Evolutionary conservation across 2,329 filamentous ascomycete species (phyloP).

Genomic region (Mollisia scopiformis): DNA sequence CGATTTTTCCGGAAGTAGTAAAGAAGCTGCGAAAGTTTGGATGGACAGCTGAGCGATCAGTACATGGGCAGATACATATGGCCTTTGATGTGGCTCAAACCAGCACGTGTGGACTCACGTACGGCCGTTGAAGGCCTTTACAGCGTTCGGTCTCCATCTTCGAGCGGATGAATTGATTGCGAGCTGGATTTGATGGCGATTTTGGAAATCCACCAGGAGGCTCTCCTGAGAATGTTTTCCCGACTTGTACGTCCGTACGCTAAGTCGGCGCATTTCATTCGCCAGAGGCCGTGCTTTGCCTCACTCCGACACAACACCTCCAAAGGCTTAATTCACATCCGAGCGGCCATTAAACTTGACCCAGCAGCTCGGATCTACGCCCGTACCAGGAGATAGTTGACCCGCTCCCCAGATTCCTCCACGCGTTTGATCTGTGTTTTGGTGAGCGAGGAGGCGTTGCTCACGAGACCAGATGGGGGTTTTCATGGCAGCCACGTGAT

Average conservation of each 20-base stretch:
- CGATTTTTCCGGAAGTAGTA: not conserved
- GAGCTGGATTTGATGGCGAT: not conserved
- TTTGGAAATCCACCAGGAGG: not conserved
- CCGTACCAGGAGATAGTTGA: not conserved
- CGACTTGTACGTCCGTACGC: not conserved
- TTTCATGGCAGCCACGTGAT: not conserved
- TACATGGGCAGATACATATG: not conserved
- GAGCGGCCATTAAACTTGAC: not conserved
- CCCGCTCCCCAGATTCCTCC: not conserved
- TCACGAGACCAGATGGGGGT: not conserved
- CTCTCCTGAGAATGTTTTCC: not conserved
- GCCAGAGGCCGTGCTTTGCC: not conserved
- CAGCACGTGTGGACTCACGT: not conserved
- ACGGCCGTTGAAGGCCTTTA: not conserved
- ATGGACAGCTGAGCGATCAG: not conserved
- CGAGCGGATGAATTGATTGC: not conserved
- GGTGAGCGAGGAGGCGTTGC: not conserved
- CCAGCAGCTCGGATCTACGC: not conserved
- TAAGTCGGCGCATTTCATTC: not conserved
- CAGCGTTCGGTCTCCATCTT: not conserved
- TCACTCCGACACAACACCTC: no score
- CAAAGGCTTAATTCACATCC: not conserved
- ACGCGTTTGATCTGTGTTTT: not conserved
- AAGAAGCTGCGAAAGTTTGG: not conserved
- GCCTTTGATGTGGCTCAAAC: not conserved